Conservation (phyloP, 139 green algal species). For the Zygnema cylindricum region DNA sequence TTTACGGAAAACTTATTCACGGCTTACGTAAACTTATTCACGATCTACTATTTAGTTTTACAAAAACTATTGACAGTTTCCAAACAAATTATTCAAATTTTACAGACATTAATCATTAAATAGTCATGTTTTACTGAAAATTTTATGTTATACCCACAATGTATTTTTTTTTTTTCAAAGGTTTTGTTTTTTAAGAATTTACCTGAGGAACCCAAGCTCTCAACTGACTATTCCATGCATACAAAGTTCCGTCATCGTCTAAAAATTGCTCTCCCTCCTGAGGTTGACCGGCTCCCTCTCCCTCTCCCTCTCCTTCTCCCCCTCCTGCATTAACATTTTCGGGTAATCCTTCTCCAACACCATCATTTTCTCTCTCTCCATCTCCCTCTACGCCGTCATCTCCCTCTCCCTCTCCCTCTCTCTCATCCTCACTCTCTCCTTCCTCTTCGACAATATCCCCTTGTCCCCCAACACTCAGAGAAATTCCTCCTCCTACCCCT, state of each 20-base stretch:
- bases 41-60: too few species aligned
- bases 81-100: too few species aligned
- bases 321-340: conserved; percentile 18
- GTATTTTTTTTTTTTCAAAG: too few species aligned
- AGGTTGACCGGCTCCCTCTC: conserved; percentile 29
- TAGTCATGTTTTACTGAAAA: too few species aligned
- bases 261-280: conserved; percentile 74
- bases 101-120: too few species aligned
- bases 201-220: conserved; percentile 80
- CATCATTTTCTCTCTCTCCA: conserved; percentile 13
- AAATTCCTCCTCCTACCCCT: neutral
- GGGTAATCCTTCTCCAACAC: neutral
- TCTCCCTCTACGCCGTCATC: neutral
- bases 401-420: conserved; percentile 22
- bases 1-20: too few species aligned
- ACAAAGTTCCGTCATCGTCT: conserved; percentile 94
- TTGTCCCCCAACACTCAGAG: neutral
- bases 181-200: too few species aligned
- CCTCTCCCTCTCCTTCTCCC: conserved; percentile 1
- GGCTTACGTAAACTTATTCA: too few species aligned
- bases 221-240: conserved; percentile 80
- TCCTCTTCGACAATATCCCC: neutral
- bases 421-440: neutral
- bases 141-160: too few species aligned
- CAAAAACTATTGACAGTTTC: too few species aligned